Conservation (phyloP, 768 basidiomycete species). For the Amanita fuliginea region DNA sequence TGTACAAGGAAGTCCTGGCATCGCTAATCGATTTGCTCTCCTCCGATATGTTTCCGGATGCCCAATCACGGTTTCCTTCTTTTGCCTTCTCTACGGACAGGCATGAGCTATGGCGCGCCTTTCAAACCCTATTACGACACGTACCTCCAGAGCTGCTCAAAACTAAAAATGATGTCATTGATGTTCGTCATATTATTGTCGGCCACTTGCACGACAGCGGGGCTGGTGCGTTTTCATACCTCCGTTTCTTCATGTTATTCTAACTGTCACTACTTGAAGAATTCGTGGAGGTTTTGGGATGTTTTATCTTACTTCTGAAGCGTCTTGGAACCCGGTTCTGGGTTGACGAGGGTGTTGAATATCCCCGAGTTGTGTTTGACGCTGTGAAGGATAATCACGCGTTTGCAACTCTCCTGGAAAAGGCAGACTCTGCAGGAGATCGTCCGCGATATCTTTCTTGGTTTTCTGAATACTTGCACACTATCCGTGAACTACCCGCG, state of each 20-base stretch:
- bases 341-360: conserved; percentile 59
- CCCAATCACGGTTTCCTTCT: not conserved
- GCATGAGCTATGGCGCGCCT: conserved; percentile 41
- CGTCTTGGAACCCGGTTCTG: conserved; percentile 51
- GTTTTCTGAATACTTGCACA: conserved; percentile 53
- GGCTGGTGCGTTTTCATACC: conserved; percentile 31
- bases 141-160: conserved; percentile 35
- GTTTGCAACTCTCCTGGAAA: conserved; percentile 36
- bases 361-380: conserved; percentile 71
- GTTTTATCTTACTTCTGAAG: conserved; percentile 48
- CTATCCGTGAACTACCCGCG: conserved; percentile 34
- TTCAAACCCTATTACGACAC: conserved; percentile 33
- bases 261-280: conserved; percentile 25
- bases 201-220: conserved; percentile 52
- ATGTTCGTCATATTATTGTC: conserved; percentile 43
- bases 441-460: conserved; percentile 45
- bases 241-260: conserved; percentile 6
- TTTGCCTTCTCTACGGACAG: conserved; percentile 25
- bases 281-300: conserved; percentile 46
- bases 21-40: conserved; percentile 24
- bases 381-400: conserved; percentile 70
- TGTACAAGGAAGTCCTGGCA: conserved; percentile 36
- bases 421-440: conserved; percentile 18
- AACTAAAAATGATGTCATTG: conserved; percentile 21
- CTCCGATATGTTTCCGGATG: not conserved